A percentile compares a stretch with the other conserved stretches of the same genome.
phyloP scores from a whole-genome alignment of 1,139 yeast species.

The Hansenula sp. region DNA sequence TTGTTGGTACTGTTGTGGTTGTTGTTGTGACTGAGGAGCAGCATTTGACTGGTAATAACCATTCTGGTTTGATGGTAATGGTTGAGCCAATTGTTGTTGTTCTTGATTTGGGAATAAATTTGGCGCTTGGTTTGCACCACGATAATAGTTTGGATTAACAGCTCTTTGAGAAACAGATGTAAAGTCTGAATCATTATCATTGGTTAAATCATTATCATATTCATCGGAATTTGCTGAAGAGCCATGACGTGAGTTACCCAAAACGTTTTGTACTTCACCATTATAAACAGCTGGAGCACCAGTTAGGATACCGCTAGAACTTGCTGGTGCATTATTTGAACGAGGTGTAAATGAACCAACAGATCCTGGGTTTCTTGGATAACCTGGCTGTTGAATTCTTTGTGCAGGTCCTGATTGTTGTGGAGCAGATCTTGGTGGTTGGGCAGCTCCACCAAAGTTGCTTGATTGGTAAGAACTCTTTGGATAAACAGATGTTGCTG shows the following conservation, averaged over 20 bases:
- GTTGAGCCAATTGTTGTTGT: constrained; percentile 6
- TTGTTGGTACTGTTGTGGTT: constrained; percentile 8
- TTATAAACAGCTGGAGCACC: neutral
- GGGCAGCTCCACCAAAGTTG: neutral
- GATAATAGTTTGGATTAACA: constrained; percentile 53
- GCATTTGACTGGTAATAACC: neutral
- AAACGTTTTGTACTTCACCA: constrained; percentile 1
- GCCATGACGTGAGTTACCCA: constrained; percentile 1
- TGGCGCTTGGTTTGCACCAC: constrained; percentile 18
- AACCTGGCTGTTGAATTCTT: neutral
- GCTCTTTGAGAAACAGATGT: constrained; percentile 82
- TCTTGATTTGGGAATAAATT: constrained; percentile 14
- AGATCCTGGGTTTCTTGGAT: neutral
- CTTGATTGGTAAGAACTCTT: constrained; percentile 2
- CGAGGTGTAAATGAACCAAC: neutral
- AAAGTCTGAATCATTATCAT: constrained; percentile 49
- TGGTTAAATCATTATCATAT: constrained; percentile 8
- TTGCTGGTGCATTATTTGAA: neutral
- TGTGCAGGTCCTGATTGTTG: neutral
- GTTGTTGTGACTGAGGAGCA: constrained; percentile 9
- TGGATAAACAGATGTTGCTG: constrained; percentile 14
- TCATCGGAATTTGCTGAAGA: constrained; percentile 10
- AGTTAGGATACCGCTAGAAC: neutral
- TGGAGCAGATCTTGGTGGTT: neutral
- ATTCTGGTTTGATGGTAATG: neutral